A percentile compares a stretch with the other conserved stretches of the same genome.
These are phyloP conservation scores for Trichoderma endophyticum DNA, from an alignment of 2,329 filamentous ascomycete genomes.

Conservation along the genomic window DNA sequence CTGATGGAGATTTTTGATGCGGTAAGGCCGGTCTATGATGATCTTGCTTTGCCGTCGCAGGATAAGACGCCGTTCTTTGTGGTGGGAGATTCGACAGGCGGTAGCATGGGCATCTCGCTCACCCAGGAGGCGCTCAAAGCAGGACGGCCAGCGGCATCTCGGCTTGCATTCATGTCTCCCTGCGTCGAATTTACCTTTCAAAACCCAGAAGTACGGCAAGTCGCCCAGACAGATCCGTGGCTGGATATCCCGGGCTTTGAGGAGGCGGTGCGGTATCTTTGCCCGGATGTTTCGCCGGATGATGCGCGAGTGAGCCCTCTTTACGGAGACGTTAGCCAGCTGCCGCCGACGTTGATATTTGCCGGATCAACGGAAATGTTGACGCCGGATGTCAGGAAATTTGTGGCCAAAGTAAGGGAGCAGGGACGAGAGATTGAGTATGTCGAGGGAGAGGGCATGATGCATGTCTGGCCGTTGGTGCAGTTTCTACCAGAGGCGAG, in stretches of 20 bases:
- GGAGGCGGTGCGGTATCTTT: slow-evolving; percentile 28
- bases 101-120: slow-evolving; percentile 30
- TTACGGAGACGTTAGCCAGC: slow-evolving; percentile 27
- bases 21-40: slow-evolving; percentile 32
- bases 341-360: slow-evolving; percentile 33
- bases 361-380: slow-evolving; percentile 30
- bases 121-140: slow-evolving; percentile 30
- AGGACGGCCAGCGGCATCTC: slow-evolving; percentile 26
- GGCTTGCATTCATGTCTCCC: slow-evolving; percentile 32
- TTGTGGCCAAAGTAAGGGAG: slow-evolving; percentile 28
- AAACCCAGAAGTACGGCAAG: slow-evolving; percentile 28
- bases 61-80: slow-evolving; percentile 31
- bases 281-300: slow-evolving; percentile 27
- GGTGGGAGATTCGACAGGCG: slow-evolving; percentile 33
- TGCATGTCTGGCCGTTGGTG: slow-evolving; percentile 34
- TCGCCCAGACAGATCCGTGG: slow-evolving; percentile 28
- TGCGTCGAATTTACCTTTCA: slow-evolving; percentile 29
- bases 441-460: slow-evolving; percentile 31
- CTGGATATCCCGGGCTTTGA: slow-evolving; percentile 29
- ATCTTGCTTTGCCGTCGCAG: slow-evolving; percentile 28
- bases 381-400: slow-evolving; percentile 28
- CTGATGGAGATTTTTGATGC: slow-evolving; percentile 33
- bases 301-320: slow-evolving; percentile 31
- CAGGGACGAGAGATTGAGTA: slow-evolving; percentile 28
- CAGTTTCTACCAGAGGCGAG: slow-evolving; percentile 28